A percentile compares a stretch with the other conserved stretches of the same genome.
Conservation (phyloP, 148 eudicot species). For the Fagopyrum esculentum region DNA sequence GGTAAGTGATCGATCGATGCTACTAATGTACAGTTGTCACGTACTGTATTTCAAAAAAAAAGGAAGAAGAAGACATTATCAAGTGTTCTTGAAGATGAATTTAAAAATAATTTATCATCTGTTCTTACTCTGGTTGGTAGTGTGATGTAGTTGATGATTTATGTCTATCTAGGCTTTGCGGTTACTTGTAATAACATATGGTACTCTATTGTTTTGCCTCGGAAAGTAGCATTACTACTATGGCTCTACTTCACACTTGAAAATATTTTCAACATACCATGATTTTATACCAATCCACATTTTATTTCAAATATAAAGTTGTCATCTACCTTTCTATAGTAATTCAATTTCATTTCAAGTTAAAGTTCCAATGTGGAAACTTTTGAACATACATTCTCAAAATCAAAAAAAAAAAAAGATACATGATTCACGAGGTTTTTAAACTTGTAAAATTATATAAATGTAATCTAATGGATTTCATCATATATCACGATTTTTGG, state of each 20-base stretch:
- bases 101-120: not conserved
- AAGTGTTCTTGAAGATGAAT: not conserved
- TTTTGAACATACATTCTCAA: no score
- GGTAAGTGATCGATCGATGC: not conserved
- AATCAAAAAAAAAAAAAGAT: no score
- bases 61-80: not conserved
- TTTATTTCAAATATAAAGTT: no score
- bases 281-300: no score
- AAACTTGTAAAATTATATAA: no score
- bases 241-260: not conserved
- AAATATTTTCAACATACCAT: not conserved
- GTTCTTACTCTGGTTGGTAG: conserved; percentile 2
- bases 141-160: not conserved
- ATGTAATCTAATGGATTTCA: no score
- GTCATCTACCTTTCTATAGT: no score
- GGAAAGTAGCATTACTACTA: not conserved
- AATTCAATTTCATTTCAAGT: no score
- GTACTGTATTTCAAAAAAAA: not conserved
- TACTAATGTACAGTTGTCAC: not conserved
- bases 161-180: not conserved
- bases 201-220: not conserved
- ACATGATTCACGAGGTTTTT: no score
- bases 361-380: no score
- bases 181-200: not conserved
- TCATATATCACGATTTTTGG: no score